phyloP scores from a whole-genome alignment of 1,284 basidiomycete species.

The Pseudozyma thailandica region DNA sequence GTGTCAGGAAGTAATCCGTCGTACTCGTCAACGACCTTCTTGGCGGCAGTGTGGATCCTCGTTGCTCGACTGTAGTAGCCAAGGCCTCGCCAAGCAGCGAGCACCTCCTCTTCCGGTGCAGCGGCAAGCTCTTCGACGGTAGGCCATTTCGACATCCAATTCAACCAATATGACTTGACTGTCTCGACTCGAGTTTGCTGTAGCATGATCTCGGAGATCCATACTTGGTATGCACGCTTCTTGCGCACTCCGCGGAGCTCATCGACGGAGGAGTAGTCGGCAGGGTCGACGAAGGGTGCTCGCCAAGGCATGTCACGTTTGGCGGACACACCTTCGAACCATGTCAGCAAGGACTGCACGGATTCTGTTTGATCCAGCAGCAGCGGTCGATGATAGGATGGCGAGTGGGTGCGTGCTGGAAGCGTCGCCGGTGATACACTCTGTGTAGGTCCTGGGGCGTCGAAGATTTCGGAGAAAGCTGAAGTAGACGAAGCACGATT shows the following conservation, averaged over 20 bases:
- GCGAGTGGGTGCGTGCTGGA: constrained; percentile 30
- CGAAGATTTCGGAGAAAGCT: constrained; percentile 13
- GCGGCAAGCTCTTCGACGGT: constrained; percentile 75
- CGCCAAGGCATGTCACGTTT: constrained; percentile 86
- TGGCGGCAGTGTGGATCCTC: constrained; percentile 61
- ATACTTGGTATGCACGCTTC: constrained; percentile 73
- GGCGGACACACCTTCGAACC: constrained; percentile 77
- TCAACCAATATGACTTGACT: constrained; percentile 60
- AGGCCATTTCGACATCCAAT: constrained; percentile 64
- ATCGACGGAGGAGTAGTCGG: constrained; percentile 67
- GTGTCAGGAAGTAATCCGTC: constrained; percentile 81
- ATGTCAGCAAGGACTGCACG: constrained; percentile 68
- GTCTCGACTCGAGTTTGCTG: constrained; percentile 82
- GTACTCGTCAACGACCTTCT: constrained; percentile 52
- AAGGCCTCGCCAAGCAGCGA: constrained; percentile 63
- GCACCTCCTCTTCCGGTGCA: constrained; percentile 70
- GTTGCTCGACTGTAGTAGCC: constrained; percentile 66
- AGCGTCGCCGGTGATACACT: constrained; percentile 5
- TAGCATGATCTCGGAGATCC: constrained; percentile 94
- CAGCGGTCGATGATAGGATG: constrained; percentile 51
- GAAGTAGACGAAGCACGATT: constrained; percentile 4
- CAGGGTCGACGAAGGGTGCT: constrained; percentile 72
- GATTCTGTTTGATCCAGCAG: constrained; percentile 31
- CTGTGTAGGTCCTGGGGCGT: not conserved
- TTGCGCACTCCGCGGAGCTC: constrained; percentile 71